phyloP scores from a whole-genome alignment of 1,139 yeast species.

The Suhomyces ambrosiae region DNA sequence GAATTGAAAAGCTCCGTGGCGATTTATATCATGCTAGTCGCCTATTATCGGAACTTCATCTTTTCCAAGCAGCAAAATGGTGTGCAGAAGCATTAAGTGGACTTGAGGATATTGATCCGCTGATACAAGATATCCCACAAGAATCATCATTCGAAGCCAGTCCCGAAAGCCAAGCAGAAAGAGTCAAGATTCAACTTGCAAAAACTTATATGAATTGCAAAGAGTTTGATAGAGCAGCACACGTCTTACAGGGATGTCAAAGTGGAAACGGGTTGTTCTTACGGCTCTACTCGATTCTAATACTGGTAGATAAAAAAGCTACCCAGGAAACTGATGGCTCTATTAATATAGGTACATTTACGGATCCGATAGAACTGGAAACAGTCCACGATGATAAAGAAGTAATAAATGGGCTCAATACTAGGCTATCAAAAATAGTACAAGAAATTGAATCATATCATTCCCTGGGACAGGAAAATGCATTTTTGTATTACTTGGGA shows the following conservation, averaged over 20 bases:
- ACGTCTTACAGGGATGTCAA: conserved; percentile 52
- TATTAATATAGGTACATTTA: conserved; percentile 31
- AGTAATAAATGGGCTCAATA: conserved; percentile 25
- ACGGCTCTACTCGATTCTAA: conserved; percentile 64
- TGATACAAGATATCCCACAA: background rate
- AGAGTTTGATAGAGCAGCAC: conserved; percentile 82
- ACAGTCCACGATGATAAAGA: conserved; percentile 16
- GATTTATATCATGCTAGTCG: conserved; percentile 31
- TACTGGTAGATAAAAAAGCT: conserved; percentile 72
- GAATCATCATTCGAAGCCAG: background rate
- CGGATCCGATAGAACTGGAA: conserved; percentile 11
- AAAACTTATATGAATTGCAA: conserved; percentile 77
- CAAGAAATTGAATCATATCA: conserved; percentile 40
- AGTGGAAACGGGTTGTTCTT: conserved; percentile 65
- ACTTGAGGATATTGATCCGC: conserved; percentile 15
- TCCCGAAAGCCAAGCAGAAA: conserved; percentile 35
- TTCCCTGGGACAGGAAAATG: conserved; percentile 39
- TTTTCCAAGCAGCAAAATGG: conserved; percentile 80
- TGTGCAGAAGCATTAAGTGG: conserved; percentile 73
- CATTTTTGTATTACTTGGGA: conserved; percentile 68
- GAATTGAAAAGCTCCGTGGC: conserved; percentile 20
- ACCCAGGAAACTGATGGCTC: conserved; percentile 75
- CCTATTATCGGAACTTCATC: conserved; percentile 44
- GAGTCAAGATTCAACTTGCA: conserved; percentile 58
- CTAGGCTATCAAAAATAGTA: conserved; percentile 44